Percentiles rank a stretch among this genome's conserved stretches.
Conservation (phyloP, 805 yeast species). For the Metschnikowia bowlesiae region DNA sequence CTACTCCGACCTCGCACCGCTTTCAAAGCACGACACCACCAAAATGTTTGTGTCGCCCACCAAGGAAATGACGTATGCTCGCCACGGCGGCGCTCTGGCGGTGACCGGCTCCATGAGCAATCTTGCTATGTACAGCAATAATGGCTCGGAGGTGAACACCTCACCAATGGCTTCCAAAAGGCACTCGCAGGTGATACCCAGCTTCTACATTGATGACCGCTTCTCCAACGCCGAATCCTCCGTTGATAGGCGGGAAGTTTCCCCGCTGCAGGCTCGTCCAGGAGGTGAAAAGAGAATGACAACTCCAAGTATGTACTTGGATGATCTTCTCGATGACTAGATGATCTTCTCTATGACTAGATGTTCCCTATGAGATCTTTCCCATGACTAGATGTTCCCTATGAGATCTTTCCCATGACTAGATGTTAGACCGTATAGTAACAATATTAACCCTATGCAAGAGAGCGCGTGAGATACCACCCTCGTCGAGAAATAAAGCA, state of each 20-base stretch:
- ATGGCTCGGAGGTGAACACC: slow-evolving; percentile 17
- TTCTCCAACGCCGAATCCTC: slow-evolving; percentile 32
- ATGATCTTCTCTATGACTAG: slow-evolving; percentile 19
- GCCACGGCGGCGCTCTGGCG: slow-evolving; percentile 16
- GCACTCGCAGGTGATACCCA: slow-evolving; percentile 31
- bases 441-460: neutral
- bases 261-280: slow-evolving; percentile 8
- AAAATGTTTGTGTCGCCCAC: slow-evolving; percentile 76
- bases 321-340: slow-evolving; percentile 42
- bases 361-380: slow-evolving; percentile 35
- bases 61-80: slow-evolving; percentile 55
- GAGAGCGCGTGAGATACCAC: neutral
- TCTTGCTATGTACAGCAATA: slow-evolving; percentile 12
- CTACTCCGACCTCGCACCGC: slow-evolving; percentile 24
- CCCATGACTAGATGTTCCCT: slow-evolving; percentile 25
- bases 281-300: slow-evolving; percentile 25
- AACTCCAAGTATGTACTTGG: slow-evolving; percentile 48
- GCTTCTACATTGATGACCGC: slow-evolving; percentile 37
- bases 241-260: slow-evolving; percentile 11
- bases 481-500: neutral
- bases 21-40: slow-evolving; percentile 39
- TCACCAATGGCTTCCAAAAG: slow-evolving; percentile 19
- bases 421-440: neutral
- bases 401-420: slow-evolving; percentile 40
- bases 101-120: slow-evolving; percentile 18